phyloP scores from a whole-genome alignment of 441 rosid species.

The Biscutella auriculata region DNA sequence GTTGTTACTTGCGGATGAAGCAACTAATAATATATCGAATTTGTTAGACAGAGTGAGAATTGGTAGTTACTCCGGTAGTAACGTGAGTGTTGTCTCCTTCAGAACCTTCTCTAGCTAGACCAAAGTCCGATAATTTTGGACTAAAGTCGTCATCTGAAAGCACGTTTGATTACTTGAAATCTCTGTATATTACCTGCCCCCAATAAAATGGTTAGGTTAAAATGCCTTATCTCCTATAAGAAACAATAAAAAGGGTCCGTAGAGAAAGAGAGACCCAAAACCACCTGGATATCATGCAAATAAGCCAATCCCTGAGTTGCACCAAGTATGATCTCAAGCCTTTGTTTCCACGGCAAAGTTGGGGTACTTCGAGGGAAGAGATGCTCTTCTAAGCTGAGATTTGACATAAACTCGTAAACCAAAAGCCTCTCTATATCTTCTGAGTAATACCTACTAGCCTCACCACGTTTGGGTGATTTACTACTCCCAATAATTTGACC shows the following conservation, averaged over 20 bases:
- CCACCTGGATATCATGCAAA: too few species aligned
- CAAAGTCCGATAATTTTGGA: conserved; percentile 87
- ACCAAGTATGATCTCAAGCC: conserved; percentile 58
- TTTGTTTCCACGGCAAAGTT: conserved; percentile 65
- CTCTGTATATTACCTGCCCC: conserved; percentile 65
- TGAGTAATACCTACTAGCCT: conserved; percentile 69
- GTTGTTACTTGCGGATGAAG: too few species aligned
- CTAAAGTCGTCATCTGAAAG: conserved; percentile 47
- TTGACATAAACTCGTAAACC: conserved; percentile 73
- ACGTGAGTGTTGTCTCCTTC: conserved; percentile 59
- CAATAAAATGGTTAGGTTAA: too few species aligned
- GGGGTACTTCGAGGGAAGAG: conserved; percentile 47
- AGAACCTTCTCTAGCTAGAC: conserved; percentile 89
- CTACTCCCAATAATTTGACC: conserved; percentile 42
- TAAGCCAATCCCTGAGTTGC: conserved; percentile 54
- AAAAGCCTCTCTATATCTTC: conserved; percentile 64
- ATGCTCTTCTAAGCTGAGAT: conserved; percentile 71
- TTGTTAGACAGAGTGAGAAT: too few species aligned
- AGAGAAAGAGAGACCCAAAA: too few species aligned
- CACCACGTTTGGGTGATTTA: conserved; percentile 41
- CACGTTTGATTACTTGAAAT: conserved; percentile 71
- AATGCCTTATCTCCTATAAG: too few species aligned
- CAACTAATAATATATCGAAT: too few species aligned
- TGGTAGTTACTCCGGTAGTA: conserved; percentile 73
- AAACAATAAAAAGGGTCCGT: too few species aligned